These are phyloP conservation scores for Rhododendron henanense DNA, from an alignment of 148 eudicot species.

Conservation along the genomic window DNA sequence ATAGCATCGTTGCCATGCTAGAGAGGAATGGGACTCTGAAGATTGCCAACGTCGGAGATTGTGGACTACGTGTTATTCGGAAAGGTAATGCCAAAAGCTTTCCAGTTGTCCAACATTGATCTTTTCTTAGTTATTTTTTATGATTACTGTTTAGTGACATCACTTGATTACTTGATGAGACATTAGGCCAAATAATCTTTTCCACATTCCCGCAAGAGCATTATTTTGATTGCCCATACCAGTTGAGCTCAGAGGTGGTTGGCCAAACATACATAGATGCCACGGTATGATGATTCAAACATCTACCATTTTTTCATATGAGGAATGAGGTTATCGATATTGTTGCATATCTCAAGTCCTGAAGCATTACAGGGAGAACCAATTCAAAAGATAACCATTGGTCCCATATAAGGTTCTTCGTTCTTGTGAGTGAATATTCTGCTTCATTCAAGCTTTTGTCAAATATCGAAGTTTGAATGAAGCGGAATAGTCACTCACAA, in stretches of 20 bases:
- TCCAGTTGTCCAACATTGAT: background rate
- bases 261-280: conserved; percentile 90
- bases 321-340: background rate
- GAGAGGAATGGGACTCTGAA: conserved; percentile 72
- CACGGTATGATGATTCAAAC: conserved; percentile 38
- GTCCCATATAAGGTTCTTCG: too few relatives aligned
- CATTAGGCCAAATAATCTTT: conserved; percentile 73
- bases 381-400: background rate
- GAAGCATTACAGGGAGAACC: background rate
- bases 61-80: conserved; percentile 82
- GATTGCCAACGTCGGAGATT: conserved; percentile 90
- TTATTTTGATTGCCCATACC: conserved; percentile 96
- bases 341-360: background rate
- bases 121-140: background rate
- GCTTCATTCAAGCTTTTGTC: background rate
- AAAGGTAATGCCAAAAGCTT: conserved; percentile 46
- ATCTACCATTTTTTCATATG: background rate
- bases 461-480: background rate
- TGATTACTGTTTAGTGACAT: conserved; percentile 7
- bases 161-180: conserved; percentile 19
- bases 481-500: background rate
- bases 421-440: background rate
- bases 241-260: conserved; percentile 81
- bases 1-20: conserved; percentile 79
- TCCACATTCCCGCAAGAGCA: conserved; percentile 86